A percentile compares a stretch with the other conserved stretches of the same genome.
Conservation (phyloP, 345 rosid genomes). For the Hibiscus tridactylites region DNA sequence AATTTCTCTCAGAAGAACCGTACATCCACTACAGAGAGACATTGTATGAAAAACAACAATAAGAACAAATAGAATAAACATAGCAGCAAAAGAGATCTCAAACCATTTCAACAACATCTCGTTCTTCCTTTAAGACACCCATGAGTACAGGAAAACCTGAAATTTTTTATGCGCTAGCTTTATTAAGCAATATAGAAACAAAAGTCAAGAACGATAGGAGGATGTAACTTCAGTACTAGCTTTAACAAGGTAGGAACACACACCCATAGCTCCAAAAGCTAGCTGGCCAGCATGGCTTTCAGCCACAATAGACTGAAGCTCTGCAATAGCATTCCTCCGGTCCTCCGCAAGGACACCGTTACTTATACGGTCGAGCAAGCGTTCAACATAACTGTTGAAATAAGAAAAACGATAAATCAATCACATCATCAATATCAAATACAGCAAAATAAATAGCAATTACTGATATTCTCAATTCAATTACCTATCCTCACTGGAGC, state of each 20-base stretch:
- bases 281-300: slow-evolving; percentile 83
- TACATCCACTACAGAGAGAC: background rate
- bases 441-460: background rate
- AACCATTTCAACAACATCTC: slow-evolving; percentile 93
- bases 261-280: slow-evolving; percentile 90
- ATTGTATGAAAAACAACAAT: background rate
- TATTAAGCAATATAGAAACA: background rate
- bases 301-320: slow-evolving; percentile 86
- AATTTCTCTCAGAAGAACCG: background rate
- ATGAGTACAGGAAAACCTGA: slow-evolving; percentile 91
- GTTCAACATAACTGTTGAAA: slow-evolving; percentile 62
- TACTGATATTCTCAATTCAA: background rate
- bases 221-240: background rate
- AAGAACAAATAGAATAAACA: slow-evolving; percentile 1
- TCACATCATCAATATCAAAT: background rate
- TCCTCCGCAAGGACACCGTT: slow-evolving; percentile 82
- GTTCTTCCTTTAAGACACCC: slow-evolving; percentile 77
- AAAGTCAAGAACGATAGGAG: background rate
- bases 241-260: slow-evolving; percentile 12
- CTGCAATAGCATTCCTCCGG: slow-evolving; percentile 74
- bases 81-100: slow-evolving; percentile 2
- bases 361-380: slow-evolving; percentile 85
- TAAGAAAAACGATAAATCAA: slow-evolving; percentile 5
- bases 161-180: slow-evolving; percentile 9
- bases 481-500: slow-evolving; percentile 75